Conservation (phyloP, 371 early-diverging fungal species). For the Mortierella sp. region DNA sequence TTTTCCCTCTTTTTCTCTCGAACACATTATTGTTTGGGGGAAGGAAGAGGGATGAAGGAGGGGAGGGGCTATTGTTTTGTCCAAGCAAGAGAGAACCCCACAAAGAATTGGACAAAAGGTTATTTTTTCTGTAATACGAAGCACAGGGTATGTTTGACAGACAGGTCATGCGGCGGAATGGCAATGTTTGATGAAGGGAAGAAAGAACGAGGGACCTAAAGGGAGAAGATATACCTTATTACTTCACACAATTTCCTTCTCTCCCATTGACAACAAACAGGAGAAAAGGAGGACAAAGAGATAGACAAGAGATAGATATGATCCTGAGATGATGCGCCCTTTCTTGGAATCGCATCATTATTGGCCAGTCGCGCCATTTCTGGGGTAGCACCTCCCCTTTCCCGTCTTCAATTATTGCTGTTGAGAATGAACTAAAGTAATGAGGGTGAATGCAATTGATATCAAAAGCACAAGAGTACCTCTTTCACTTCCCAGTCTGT, state of each 20-base stretch:
- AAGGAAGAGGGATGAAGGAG: not conserved
- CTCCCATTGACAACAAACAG: not conserved
- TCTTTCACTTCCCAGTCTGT: not conserved
- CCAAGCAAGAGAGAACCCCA: not conserved
- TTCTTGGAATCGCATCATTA: not conserved
- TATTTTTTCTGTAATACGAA: conserved; percentile 1
- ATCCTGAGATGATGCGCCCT: not conserved
- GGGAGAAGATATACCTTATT: not conserved
- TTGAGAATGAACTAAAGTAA: not conserved
- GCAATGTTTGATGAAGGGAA: not conserved
- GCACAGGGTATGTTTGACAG: not conserved
- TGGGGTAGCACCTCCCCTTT: not conserved
- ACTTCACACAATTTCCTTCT: not conserved
- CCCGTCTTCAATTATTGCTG: not conserved
- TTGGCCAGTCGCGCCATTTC: no score
- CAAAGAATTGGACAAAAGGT: not conserved
- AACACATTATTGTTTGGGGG: not conserved
- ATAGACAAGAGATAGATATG: not conserved
- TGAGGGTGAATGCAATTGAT: no score
- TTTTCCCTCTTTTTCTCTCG: not conserved
- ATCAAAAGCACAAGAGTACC: not conserved
- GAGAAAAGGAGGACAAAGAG: no score
- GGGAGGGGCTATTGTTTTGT: not conserved
- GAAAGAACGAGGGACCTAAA: not conserved
- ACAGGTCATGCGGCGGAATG: conserved; percentile 12